Percentiles rank a stretch among this genome's conserved stretches.
Conservation (phyloP, 2,329 filamentous ascomycete genomes). For the Helotiales sp. region DNA sequence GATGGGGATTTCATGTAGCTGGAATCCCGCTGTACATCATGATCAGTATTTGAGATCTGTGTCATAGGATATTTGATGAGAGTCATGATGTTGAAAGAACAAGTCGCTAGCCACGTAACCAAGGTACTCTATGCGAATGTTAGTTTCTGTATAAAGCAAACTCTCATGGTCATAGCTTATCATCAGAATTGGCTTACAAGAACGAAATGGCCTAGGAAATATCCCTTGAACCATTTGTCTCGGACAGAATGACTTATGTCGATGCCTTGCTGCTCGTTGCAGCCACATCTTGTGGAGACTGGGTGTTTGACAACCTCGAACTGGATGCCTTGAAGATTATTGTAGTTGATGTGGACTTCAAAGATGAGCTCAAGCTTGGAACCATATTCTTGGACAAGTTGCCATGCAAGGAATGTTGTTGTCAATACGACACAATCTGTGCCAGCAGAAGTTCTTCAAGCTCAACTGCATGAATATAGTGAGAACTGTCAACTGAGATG, state of each 20-base stretch:
- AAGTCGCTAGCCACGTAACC: conserved; percentile 40
- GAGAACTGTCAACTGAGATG: too few species aligned
- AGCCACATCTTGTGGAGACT: too few species aligned
- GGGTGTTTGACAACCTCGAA: too few species aligned
- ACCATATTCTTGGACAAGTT: too few species aligned
- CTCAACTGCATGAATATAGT: too few species aligned
- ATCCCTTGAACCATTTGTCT: conserved; percentile 47
- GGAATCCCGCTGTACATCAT: neutral
- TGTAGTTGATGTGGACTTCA: conserved; percentile 59
- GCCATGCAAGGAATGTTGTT: too few species aligned
- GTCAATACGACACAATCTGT: too few species aligned
- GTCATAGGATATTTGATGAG: neutral
- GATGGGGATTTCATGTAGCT: neutral
- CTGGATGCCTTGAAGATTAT: too few species aligned
- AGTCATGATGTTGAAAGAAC: conserved; percentile 29
- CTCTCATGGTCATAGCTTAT: neutral
- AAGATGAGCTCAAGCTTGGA: conserved; percentile 55
- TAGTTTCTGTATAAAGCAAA: neutral
- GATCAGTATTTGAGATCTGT: neutral
- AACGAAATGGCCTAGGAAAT: conserved; percentile 28
- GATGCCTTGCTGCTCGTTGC: too few species aligned
- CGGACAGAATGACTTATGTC: conserved; percentile 26
- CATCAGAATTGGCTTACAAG: neutral
- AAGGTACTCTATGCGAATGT: conserved; percentile 31
- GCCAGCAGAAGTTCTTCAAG: too few species aligned